A percentile compares a stretch with the other conserved stretches of the same genome.
Evolutionary conservation across 1,284 basidiomycete species (phyloP).

Genomic region (Cystobasidium pallidum): DNA sequence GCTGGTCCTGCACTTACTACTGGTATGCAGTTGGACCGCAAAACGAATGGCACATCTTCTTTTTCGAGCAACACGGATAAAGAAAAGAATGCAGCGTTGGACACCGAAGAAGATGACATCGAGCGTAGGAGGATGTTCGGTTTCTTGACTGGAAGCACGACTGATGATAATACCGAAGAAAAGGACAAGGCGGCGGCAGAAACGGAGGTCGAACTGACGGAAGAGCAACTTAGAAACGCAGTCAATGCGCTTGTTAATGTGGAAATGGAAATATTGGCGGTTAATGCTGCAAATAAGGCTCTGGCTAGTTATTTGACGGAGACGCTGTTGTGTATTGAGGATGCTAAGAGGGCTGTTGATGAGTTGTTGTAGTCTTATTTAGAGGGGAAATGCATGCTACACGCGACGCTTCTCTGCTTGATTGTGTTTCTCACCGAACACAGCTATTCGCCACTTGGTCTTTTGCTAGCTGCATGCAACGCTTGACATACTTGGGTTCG

Average conservation of each 20-base stretch:
- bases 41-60: background rate
- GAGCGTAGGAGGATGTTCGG: conserved; percentile 36
- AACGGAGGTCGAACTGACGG: conserved; percentile 2
- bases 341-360: conserved; percentile 17
- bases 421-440: background rate
- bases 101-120: conserved; percentile 41
- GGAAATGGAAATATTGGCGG: conserved; percentile 29
- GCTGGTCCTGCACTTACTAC: background rate
- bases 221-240: conserved; percentile 27
- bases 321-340: conserved; percentile 28
- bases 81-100: conserved; percentile 45
- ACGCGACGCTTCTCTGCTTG: too few species aligned
- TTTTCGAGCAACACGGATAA: background rate
- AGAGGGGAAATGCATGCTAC: background rate
- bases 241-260: conserved; percentile 31
- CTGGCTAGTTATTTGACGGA: conserved; percentile 34
- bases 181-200: conserved; percentile 3
- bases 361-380: conserved; percentile 8
- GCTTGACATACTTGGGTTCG: background rate
- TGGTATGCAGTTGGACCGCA: background rate
- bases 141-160: conserved; percentile 34
- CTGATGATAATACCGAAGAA: conserved; percentile 24
- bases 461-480: background rate
- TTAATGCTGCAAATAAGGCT: conserved; percentile 33
- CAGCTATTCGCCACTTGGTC: background rate